Conservation (phyloP, 371 early-diverging fungal genomes). For the Mucor plumbeus region DNA sequence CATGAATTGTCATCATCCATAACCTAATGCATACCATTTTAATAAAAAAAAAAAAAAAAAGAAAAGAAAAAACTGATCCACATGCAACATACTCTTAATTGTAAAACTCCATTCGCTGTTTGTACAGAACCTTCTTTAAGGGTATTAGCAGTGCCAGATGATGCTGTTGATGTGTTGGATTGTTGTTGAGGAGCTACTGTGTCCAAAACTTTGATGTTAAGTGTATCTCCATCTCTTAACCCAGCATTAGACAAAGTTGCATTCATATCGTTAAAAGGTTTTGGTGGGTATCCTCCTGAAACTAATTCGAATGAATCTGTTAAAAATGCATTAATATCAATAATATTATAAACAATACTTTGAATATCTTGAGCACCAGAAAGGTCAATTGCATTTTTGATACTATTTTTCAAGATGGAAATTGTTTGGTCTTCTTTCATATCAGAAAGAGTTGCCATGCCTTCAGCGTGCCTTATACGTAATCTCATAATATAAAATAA, state of each 20-base stretch:
- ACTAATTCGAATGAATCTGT: slow-evolving; percentile 24
- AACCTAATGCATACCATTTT: slow-evolving; percentile 26
- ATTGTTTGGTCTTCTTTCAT: slow-evolving; percentile 34
- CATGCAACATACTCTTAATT: slow-evolving; percentile 19
- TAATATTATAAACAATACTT: slow-evolving; percentile 11
- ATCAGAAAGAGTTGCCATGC: slow-evolving; percentile 39
- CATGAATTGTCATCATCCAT: slow-evolving; percentile 65
- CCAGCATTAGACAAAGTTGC: slow-evolving; percentile 23
- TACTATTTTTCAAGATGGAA: slow-evolving; percentile 25
- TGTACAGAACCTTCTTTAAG: slow-evolving; percentile 20
- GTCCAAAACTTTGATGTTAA: slow-evolving; percentile 34
- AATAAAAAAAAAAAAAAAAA: not conserved
- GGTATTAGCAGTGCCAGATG: not conserved
- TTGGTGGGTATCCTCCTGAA: slow-evolving; percentile 52
- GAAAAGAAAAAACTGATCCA: too few species aligned
- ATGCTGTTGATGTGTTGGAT: not conserved
- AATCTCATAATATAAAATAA: slow-evolving; percentile 41
- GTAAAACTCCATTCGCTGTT: slow-evolving; percentile 14
- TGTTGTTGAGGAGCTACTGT: not conserved
- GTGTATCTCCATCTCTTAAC: slow-evolving; percentile 43
- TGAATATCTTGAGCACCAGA: slow-evolving; percentile 16
- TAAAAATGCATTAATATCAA: not conserved
- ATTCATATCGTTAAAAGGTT: slow-evolving; percentile 27
- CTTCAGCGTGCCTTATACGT: slow-evolving; percentile 52
- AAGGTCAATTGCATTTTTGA: slow-evolving; percentile 14